Conservation (phyloP, 1,284 basidiomycete species). For the Boletellus deceptivus region DNA sequence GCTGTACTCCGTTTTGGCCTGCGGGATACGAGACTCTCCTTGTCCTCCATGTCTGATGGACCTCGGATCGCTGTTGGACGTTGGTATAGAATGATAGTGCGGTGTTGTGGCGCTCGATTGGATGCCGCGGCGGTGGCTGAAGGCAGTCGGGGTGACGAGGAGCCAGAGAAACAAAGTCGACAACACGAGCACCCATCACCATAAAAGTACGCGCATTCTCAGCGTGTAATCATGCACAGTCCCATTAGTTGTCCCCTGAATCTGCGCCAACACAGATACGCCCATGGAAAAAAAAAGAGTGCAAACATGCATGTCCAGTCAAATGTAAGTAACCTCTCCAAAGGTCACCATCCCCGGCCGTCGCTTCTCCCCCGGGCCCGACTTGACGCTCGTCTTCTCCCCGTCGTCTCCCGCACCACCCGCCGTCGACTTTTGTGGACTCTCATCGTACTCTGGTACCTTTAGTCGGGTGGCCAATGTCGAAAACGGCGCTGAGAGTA, state of each 20-base stretch:
- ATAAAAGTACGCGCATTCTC: too few species aligned
- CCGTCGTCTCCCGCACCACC: not conserved
- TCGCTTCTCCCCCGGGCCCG: not conserved
- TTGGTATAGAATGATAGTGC: too few species aligned
- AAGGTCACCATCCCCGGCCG: conserved; percentile 1
- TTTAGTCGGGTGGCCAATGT: not conserved
- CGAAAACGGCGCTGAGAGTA: not conserved
- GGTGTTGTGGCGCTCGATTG: too few species aligned
- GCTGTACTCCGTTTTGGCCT: conserved; percentile 68
- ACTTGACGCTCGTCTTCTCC: not conserved
- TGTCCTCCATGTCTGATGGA: conserved; percentile 29
- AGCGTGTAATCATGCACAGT: too few species aligned
- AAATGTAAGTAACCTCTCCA: conserved; percentile 2
- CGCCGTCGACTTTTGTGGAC: not conserved
- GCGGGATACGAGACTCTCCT: conserved; percentile 55
- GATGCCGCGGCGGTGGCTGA: too few species aligned
- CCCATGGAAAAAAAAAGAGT: too few species aligned
- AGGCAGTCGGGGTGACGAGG: too few species aligned
- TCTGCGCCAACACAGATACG: too few species aligned
- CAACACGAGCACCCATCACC: too few species aligned
- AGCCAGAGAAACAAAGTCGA: too few species aligned
- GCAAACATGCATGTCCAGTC: not conserved
- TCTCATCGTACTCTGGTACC: not conserved
- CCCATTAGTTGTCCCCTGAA: too few species aligned
- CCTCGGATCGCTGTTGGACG: too few species aligned